Conservation (phyloP, 768 basidiomycete genomes). For the Amanita rubescens region DNA sequence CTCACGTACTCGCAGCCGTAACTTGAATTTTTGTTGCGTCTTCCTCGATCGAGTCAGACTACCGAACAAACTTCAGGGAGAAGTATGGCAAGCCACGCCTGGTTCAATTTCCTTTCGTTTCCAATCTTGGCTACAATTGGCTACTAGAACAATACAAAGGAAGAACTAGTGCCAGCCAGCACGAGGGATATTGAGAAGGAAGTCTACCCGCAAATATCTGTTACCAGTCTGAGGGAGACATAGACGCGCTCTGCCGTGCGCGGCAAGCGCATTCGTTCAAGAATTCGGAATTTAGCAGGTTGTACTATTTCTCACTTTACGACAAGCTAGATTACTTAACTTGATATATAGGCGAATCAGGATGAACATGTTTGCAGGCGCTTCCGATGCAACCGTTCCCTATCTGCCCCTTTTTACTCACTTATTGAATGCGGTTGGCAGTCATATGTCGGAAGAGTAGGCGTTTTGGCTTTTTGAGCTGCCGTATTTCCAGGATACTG, state of each 20-base stretch:
- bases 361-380: conserved; percentile 99
- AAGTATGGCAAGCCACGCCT: no score
- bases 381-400: conserved; percentile 67
- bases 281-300: conserved; percentile 92
- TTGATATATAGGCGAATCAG: conserved; percentile 51
- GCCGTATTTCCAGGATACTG: conserved; percentile 95
- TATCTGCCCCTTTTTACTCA: not conserved
- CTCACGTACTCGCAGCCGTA: no score
- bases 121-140: no score
- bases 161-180: no score
- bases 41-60: no score
- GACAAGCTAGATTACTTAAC: not conserved
- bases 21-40: no score
- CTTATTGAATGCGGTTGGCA: conserved; percentile 22
- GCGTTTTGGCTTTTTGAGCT: conserved; percentile 97
- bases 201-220: conserved; percentile 96
- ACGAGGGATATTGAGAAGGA: no score
- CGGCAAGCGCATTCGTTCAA: conserved; percentile 93
- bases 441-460: conserved; percentile 99
- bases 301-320: conserved; percentile 13
- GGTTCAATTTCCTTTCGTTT: no score
- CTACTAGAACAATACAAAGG: no score
- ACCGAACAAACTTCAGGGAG: no score
- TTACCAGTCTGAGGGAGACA: conserved; percentile 87
- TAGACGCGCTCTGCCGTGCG: conserved; percentile 77